phyloP scores from a whole-genome alignment of 1,284 basidiomycete genomes.

The Trametes versicolor region DNA sequence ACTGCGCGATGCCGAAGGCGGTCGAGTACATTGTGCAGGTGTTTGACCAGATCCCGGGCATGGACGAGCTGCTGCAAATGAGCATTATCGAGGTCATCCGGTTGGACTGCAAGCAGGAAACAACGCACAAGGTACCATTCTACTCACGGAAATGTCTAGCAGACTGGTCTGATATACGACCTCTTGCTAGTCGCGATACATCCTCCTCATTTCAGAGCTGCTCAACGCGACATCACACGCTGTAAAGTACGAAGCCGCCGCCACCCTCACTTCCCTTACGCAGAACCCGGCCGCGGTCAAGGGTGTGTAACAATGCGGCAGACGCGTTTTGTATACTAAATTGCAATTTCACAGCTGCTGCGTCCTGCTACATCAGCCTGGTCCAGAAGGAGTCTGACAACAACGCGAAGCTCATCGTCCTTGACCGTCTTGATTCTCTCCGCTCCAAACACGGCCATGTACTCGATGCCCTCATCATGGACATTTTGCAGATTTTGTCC shows the following conservation, averaged over 20 bases:
- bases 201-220: constrained; percentile 95
- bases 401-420: constrained; percentile 98
- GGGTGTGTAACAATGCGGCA: constrained; percentile 56
- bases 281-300: constrained; percentile 97
- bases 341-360: constrained; percentile 73
- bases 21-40: constrained; percentile 91
- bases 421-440: constrained; percentile 90
- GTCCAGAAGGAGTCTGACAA: constrained; percentile 98
- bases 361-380: constrained; percentile 89
- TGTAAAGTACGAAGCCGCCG: constrained; percentile 98
- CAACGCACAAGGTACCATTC: constrained; percentile 73
- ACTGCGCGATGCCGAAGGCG: constrained; percentile 90
- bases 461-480: constrained; percentile 94
- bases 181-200: constrained; percentile 80
- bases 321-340: constrained; percentile 3
- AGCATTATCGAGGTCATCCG: constrained; percentile 95
- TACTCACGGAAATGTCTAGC: background rate
- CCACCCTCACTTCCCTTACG: constrained; percentile 93
- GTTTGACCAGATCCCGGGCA: constrained; percentile 83
- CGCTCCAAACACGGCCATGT: constrained; percentile 92
- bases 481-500: constrained; percentile 91
- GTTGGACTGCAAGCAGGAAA: constrained; percentile 89
- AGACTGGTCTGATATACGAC: background rate
- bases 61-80: constrained; percentile 98
- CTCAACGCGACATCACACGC: constrained; percentile 92